These are phyloP conservation scores for Arthrobotrys sinensis DNA, from an alignment of 2,329 filamentous ascomycete genomes.

Conservation along the genomic window DNA sequence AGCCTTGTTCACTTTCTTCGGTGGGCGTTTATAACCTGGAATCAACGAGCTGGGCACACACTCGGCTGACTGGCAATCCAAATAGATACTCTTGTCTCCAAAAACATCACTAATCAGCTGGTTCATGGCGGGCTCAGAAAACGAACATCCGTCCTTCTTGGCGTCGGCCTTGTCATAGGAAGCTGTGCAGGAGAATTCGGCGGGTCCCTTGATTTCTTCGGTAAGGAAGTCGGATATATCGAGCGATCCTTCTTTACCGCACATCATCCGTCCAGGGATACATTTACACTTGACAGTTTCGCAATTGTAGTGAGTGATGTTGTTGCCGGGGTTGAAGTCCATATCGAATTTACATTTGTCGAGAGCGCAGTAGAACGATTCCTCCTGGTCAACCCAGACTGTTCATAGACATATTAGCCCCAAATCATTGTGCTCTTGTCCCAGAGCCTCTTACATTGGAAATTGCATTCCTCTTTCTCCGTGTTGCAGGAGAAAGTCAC, in stretches of 20 bases:
- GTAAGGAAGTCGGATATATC: constrained; percentile 92
- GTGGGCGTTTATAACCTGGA: constrained; percentile 87
- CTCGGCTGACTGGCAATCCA: constrained; percentile 88
- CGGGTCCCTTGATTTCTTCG: constrained; percentile 87
- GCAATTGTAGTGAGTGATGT: constrained; percentile 88
- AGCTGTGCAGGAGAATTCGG: constrained; percentile 80
- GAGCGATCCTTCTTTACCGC: constrained; percentile 89
- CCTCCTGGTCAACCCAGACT: constrained; percentile 95
- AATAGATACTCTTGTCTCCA: constrained; percentile 88
- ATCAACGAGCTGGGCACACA: constrained; percentile 94
- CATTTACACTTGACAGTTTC: constrained; percentile 88
- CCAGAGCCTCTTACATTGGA: constrained; percentile 79
- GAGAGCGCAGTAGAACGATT: constrained; percentile 96
- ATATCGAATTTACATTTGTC: constrained; percentile 83
- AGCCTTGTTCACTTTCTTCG: constrained; percentile 97
- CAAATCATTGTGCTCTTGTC: neutral
- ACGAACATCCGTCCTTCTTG: constrained; percentile 81
- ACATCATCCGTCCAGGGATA: constrained; percentile 92
- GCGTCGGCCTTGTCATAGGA: constrained; percentile 71
- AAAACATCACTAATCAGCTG: constrained; percentile 89
- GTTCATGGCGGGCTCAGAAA: constrained; percentile 94
- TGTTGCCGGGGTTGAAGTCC: constrained; percentile 78
- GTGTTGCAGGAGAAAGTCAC: constrained; percentile 93
- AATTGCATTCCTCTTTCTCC: constrained; percentile 84
- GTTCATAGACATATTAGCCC: neutral